Percentiles rank a stretch among this genome's conserved stretches.
These are phyloP conservation scores for Parathielavia hyrcaniae DNA, from an alignment of 495 filamentous ascomycete species.

Conservation along the genomic window DNA sequence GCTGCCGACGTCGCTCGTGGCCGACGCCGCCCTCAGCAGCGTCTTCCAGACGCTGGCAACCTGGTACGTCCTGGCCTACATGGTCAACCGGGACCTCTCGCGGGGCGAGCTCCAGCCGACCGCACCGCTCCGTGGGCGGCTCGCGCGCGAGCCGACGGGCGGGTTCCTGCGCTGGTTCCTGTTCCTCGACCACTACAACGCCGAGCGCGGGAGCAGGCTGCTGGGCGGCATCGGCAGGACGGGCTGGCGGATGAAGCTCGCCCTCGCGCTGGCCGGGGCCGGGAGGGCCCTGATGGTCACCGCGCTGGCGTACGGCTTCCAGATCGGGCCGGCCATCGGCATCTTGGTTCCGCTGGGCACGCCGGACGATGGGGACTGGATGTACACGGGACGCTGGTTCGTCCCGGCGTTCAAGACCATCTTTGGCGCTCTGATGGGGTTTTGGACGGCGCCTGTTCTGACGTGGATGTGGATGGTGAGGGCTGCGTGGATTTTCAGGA, in stretches of 20 bases:
- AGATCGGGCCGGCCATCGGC: conserved; percentile 31
- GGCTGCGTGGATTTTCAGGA: conserved; percentile 34
- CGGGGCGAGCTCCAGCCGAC: conserved; percentile 33
- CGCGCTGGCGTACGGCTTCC: conserved; percentile 22
- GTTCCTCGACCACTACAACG: conserved; percentile 31
- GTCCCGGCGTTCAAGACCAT: conserved; percentile 42
- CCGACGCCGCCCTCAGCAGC: conserved; percentile 37
- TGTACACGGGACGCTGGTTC: conserved; percentile 36
- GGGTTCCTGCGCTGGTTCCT: conserved; percentile 35
- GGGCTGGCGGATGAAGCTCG: conserved; percentile 19
- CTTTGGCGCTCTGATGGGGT: conserved; percentile 35
- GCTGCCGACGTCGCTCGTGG: conserved; percentile 36
- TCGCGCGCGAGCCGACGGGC: conserved; percentile 25
- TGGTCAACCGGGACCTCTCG: conserved; percentile 38
- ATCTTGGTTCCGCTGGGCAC: conserved; percentile 26
- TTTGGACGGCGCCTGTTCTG: conserved; percentile 38
- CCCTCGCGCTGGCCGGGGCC: conserved; percentile 20
- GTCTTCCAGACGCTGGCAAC: conserved; percentile 33
- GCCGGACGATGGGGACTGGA: conserved; percentile 34
- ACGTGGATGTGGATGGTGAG: conserved; percentile 38
- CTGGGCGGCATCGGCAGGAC: neutral
- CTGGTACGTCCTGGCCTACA: conserved; percentile 27
- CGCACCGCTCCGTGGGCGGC: neutral
- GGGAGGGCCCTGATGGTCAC: conserved; percentile 29
- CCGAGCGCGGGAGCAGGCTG: neutral